phyloP scores from a whole-genome alignment of 2,329 filamentous ascomycete species.

The Phoma sp. region DNA sequence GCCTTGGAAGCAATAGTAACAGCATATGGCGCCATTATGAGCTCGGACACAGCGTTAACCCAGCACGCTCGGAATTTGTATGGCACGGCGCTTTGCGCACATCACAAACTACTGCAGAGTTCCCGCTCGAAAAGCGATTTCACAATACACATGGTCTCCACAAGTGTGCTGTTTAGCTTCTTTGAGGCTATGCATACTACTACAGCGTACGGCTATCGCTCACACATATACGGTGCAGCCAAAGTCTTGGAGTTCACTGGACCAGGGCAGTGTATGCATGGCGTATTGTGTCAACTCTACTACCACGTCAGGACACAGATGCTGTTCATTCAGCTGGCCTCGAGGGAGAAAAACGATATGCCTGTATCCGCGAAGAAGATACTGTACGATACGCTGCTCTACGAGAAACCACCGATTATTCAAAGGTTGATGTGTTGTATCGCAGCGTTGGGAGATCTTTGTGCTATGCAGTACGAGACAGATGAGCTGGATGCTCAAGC shows the following conservation, averaged over 20 bases:
- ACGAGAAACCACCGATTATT: conserved; percentile 31
- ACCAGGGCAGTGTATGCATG: conserved; percentile 31
- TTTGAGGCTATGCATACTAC: conserved; percentile 44
- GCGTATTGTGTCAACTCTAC: conserved; percentile 41
- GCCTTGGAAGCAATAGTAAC: conserved; percentile 38
- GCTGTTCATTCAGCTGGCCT: conserved; percentile 31
- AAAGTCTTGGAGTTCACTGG: conserved; percentile 36
- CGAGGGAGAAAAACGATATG: not conserved
- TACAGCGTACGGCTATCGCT: conserved; percentile 35
- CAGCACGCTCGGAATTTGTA: conserved; percentile 35
- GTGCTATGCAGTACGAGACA: not conserved
- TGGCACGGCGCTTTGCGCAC: conserved; percentile 33
- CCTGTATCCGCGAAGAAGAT: conserved; percentile 23
- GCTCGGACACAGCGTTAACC: conserved; percentile 22
- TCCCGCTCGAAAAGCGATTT: conserved; percentile 17
- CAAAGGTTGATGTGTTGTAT: conserved; percentile 35
- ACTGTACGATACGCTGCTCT: conserved; percentile 28
- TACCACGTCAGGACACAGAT: conserved; percentile 40
- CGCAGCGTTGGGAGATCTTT: conserved; percentile 25
- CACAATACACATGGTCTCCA: conserved; percentile 43
- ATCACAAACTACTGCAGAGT: conserved; percentile 23
- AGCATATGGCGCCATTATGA: conserved; percentile 36
- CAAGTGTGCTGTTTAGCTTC: conserved; percentile 38
- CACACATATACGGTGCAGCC: conserved; percentile 39
- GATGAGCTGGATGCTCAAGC: not conserved